Evolutionary conservation across 139 green algal genomes (phyloP).

Genomic region (Tetraselmis striata): DNA sequence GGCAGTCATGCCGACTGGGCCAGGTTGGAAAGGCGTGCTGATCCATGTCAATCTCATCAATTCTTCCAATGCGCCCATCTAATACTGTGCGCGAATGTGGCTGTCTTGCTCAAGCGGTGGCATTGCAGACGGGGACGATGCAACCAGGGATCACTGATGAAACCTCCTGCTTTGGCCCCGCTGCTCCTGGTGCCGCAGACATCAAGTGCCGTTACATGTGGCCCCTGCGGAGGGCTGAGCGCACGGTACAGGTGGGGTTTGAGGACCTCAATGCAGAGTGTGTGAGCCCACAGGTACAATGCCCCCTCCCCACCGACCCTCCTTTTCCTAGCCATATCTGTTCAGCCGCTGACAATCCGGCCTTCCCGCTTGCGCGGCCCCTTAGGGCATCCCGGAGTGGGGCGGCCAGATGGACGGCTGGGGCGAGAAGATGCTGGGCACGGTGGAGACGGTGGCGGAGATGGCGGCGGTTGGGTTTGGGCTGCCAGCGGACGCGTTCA

Average conservation of each 20-base stretch:
- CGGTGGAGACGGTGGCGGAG: slow-evolving; percentile 43
- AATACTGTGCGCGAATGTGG: not conserved
- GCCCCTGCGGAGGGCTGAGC: slow-evolving; percentile 44
- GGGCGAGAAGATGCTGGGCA: slow-evolving; percentile 58
- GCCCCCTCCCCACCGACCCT: too few species aligned
- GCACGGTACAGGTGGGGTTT: slow-evolving; percentile 52
- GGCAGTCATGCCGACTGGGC: not conserved
- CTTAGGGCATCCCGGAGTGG: slow-evolving; percentile 71
- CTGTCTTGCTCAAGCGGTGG: too few species aligned
- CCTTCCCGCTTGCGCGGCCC: too few species aligned
- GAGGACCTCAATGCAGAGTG: slow-evolving; percentile 80
- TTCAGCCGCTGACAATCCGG: too few species aligned
- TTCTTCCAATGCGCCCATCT: too few species aligned
- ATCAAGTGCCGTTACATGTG: slow-evolving; percentile 90
- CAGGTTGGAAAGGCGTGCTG: not conserved
- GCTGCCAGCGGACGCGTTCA: slow-evolving; percentile 57
- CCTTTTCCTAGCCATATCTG: too few species aligned
- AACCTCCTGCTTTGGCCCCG: too few species aligned
- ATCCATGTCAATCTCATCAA: too few species aligned
- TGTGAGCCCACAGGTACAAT: slow-evolving; percentile 46
- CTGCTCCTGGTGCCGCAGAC: slow-evolving; percentile 36
- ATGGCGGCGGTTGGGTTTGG: slow-evolving; percentile 64
- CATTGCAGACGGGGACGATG: too few species aligned
- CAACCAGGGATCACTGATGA: too few species aligned
- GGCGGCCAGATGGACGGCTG: slow-evolving; percentile 68